Base-by-base conservation (phyloP, 306 rosid species). In the Pyrus bretschneideri region DNA sequence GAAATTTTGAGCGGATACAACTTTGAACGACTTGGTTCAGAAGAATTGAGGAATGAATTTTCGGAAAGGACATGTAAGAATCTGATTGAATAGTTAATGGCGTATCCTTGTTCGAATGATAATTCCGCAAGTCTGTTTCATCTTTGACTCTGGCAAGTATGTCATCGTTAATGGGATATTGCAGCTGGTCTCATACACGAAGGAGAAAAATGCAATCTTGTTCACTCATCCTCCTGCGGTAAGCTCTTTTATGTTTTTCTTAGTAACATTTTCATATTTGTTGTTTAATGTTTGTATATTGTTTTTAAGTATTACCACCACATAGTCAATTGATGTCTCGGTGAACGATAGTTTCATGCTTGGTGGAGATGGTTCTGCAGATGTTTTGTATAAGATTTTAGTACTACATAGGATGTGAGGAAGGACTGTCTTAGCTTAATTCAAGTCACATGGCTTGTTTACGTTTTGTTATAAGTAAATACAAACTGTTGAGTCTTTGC, bases 121-220 rank as follows among this genome's bases (percentile, higher is more conserved):
- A 35, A 19, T 66, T 21, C 76, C 19, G 61, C 76, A 15, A 17
- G 35, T 61, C 11, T 44, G 77, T 74, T 18, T 44, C 5, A 44
- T 74, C 77, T 21, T 74, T 61, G 77, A 74, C 77, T 74, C 59
- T 61, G 77, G 77, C 70, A 61, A 60, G 77, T 74, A 61, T 74
- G 31, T 44, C n/a, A 17, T 44, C 45, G 67, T 74, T 58, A 61
- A 74, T 74, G 77, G 77, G 42, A 64, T 61, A 33, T n/a, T 74
- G 45, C 77, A 74, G 70, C 45, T 74, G 70, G 33, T 74, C 59
- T 60, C 77, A 2, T 61, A 74, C 69, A 27, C 35, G 27, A 74
- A 61, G 77, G 77, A 74, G 31, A 61, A 74, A 61, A 44, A 61
- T 44, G 77, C 70, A 74, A 74, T 74, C 40, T 42, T 74, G 70